Base-by-base conservation (phyloP, 2,329 filamentous ascomycete species). In the Penicillium sp. region DNA sequence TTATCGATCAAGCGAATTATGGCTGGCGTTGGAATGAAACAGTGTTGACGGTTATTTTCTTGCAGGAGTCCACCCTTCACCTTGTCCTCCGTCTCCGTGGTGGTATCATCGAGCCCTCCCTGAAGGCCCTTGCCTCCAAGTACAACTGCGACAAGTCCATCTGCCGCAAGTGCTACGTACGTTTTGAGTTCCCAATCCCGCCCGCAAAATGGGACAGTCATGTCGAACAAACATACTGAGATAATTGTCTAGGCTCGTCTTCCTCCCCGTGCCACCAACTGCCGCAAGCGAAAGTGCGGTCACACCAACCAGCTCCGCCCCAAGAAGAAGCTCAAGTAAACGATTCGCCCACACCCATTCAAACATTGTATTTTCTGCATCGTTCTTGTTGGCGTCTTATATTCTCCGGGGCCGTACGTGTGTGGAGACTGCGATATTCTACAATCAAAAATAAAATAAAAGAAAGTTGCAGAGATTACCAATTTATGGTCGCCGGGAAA, bases 111-210 rank as follows among this genome's bases (percentile, higher is more conserved):
- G 93, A 97, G 86, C 94, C 94, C 72, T 97, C 92, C 73, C 88
- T 97, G 73, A 97, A 97, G 88, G 93, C 91, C 69, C 88, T 97
- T 65, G 93, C 93, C 76, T 92, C 88, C 84, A 97, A 97, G 86
- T 97, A 95, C 87, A 97, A 99, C 89, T 97, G 93, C 89, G 94
- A 97, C 70, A 97, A 97, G 89, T 93, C 93, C 89, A 96, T 97
- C 82, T 97, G 94, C 91, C 93, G 94, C 85, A 97, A 99, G 90
- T 99, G 94, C 89, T 97, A 97, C 82, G 91, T 94, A 87, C 71
- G 89, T 87, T 16, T 51, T 45, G 28, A 30, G 5, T 16, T 14
- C 23, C 14, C 23, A 47, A 16, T 3, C 7, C 14, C 46, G 2
- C 5, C 21, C 8, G 21, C 12, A 26, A 30, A n/a, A 18, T 18